Evolutionary conservation across 2,329 filamentous ascomycete genomes (phyloP).

Genomic region (Pseudogymnoascus sp.): DNA sequence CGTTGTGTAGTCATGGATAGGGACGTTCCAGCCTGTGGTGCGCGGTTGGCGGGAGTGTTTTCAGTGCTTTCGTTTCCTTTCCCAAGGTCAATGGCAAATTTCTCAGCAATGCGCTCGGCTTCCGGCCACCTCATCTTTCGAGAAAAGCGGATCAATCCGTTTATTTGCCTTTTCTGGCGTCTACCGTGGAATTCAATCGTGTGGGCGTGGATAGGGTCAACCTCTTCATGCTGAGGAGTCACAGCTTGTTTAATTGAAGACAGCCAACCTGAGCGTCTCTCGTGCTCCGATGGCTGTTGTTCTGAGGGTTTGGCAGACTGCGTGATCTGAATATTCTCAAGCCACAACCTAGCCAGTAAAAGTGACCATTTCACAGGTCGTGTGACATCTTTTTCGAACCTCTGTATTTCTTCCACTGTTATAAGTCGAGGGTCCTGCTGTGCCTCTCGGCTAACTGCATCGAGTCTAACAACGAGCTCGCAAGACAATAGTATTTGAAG

Average conservation of each 20-base stretch:
- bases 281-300: not conserved
- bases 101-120: constrained; percentile 35
- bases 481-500: constrained; percentile 59
- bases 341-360: constrained; percentile 56
- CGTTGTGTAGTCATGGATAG: constrained; percentile 25
- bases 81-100: constrained; percentile 20
- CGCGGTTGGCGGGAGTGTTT: constrained; percentile 18
- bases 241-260: constrained; percentile 1
- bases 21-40: constrained; percentile 19
- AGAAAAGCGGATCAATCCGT: constrained; percentile 58
- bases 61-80: constrained; percentile 26
- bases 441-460: constrained; percentile 55
- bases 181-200: constrained; percentile 29
- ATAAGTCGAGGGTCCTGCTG: constrained; percentile 47
- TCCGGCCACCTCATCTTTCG: constrained; percentile 56
- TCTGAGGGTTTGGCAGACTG: not conserved
- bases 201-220: not conserved
- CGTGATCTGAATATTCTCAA: constrained; percentile 57
- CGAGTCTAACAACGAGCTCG: constrained; percentile 57
- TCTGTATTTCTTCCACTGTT: constrained; percentile 49
- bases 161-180: constrained; percentile 51
- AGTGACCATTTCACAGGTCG: constrained; percentile 60
- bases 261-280: not conserved
- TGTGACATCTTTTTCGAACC: constrained; percentile 56
- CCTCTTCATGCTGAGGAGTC: constrained; percentile 12